Evolutionary conservation across 441 rosid genomes (phyloP).

Genomic region (Erysimum cheiri): DNA sequence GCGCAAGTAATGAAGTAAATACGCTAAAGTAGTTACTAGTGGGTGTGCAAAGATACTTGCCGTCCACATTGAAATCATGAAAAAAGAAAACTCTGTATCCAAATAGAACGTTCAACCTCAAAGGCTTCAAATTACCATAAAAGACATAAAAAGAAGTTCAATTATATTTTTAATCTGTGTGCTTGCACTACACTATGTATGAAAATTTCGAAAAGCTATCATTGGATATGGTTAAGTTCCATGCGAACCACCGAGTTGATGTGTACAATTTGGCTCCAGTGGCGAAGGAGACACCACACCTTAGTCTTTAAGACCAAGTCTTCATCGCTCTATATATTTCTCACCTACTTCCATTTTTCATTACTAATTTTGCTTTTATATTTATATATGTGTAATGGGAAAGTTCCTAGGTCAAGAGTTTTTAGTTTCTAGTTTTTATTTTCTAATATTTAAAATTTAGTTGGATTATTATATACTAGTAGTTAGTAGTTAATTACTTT

Average conservation of each 20-base stretch:
- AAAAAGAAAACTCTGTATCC: neutral
- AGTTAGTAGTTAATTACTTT: slow-evolving; percentile 2
- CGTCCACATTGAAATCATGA: neutral
- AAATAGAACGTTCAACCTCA: neutral
- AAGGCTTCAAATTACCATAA: neutral
- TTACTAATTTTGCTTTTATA: slow-evolving; percentile 26
- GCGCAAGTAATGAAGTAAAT: too few species aligned
- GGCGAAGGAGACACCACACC: slow-evolving; percentile 44
- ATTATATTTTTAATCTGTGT: neutral
- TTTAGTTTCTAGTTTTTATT: neutral
- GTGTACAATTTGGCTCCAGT: slow-evolving; percentile 26
- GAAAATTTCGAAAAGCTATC: slow-evolving; percentile 14
- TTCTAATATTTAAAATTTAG: neutral
- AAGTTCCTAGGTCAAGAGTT: slow-evolving; percentile 34
- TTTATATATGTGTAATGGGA: slow-evolving; percentile 27
- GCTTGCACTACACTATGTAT: slow-evolving; percentile 3
- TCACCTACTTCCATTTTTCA: slow-evolving; percentile 38
- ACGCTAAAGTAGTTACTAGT: neutral
- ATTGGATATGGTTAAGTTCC: slow-evolving; percentile 32
- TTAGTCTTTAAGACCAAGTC: slow-evolving; percentile 44
- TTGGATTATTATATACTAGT: slow-evolving; percentile 17
- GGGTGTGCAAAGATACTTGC: neutral
- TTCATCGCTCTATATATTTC: slow-evolving; percentile 40
- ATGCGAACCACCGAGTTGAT: slow-evolving; percentile 35
- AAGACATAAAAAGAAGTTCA: neutral